Evolutionary conservation across 1,284 basidiomycete genomes (phyloP), one percentile per base, ranked within the genome.

Genomic region (Fomitopsis pinicola): DNA sequence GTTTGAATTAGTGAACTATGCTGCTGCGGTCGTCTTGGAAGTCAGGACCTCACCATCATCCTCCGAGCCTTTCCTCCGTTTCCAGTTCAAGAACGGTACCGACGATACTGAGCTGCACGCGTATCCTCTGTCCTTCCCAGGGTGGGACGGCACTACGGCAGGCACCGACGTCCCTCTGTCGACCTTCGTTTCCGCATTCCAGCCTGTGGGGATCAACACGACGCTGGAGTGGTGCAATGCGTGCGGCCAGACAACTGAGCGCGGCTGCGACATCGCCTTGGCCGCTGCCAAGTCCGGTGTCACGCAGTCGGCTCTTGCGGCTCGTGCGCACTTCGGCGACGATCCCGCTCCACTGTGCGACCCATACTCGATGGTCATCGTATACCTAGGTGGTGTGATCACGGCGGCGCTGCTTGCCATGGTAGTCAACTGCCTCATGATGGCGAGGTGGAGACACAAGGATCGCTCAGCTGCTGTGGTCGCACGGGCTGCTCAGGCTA

Each of bases 71-170:
- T 77, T 86, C 69, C 75, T 79, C 55, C 81, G 80, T 5, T 82
- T 89, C 72, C 78, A 79, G 64, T 87, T 91, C 77, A 79, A 91
- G 66, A 84, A 84, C 65, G 81, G 77, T 7, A 79, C 83, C 0
- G 68, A 74, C 46, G 75, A 77, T 62, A 66, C 67, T 19, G 57
- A 62, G 38, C 72, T 70, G 67, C 63, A 58, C 58, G 56, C 71
- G 50, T 72, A 72, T 64, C 64, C 67, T 14, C 66, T 73, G 64
- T 42, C 60, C 58, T 64, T 77, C 63, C 59, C 72, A 42, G 73
- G 68, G 22, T 67, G 63, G 63, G 56, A 66, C 46, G 64, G 62
- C 46, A 56, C 54, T 5, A 78, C 74, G 15, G 28, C 35, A 12
- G 63, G 54, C 42, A 46, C 59, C 33, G 84, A 84, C 69, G 77